Evolutionary conservation across 495 filamentous ascomycete genomes (phyloP).

Genomic region (Annulohypoxylon nitens): DNA sequence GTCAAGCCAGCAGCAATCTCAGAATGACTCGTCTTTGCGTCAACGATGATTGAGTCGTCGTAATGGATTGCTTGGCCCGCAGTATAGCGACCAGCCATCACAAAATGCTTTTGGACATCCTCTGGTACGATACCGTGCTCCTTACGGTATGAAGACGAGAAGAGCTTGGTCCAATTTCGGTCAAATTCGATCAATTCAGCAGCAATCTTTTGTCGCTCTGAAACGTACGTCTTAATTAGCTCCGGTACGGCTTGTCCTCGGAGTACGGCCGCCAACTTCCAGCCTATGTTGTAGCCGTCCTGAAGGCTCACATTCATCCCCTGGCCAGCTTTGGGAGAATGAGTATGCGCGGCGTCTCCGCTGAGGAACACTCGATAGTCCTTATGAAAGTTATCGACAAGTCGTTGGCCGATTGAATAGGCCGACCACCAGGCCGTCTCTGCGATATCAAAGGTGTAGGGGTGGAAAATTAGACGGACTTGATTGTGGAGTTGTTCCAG

Average conservation of each 20-base stretch:
- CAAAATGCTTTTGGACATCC: constrained; percentile 70
- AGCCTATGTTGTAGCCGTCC: constrained; percentile 76
- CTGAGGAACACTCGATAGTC: constrained; percentile 72
- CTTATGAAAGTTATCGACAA: constrained; percentile 67
- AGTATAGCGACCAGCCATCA: constrained; percentile 72
- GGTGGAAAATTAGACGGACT: constrained; percentile 69
- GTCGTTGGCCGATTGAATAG: constrained; percentile 74
- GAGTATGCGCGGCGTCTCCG: constrained; percentile 80
- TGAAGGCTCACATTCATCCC: constrained; percentile 77
- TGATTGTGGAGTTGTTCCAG: constrained; percentile 69
- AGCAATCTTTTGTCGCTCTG: constrained; percentile 76
- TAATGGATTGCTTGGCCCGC: constrained; percentile 74
- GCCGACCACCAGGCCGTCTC: constrained; percentile 72
- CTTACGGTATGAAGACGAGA: constrained; percentile 60
- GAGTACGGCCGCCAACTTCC: constrained; percentile 79
- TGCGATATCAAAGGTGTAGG: constrained; percentile 60
- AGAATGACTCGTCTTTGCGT: constrained; percentile 40
- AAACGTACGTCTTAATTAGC: constrained; percentile 75
- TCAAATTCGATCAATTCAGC: constrained; percentile 82
- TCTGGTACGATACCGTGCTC: constrained; percentile 54
- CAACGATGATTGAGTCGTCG: constrained; percentile 63
- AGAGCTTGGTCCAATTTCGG: constrained; percentile 72
- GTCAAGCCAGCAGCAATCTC: constrained; percentile 58
- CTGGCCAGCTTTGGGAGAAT: constrained; percentile 79
- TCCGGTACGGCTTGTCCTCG: constrained; percentile 66